Conservation (phyloP, 176 grass and related monocot species). For the Lolium multiflorum region DNA sequence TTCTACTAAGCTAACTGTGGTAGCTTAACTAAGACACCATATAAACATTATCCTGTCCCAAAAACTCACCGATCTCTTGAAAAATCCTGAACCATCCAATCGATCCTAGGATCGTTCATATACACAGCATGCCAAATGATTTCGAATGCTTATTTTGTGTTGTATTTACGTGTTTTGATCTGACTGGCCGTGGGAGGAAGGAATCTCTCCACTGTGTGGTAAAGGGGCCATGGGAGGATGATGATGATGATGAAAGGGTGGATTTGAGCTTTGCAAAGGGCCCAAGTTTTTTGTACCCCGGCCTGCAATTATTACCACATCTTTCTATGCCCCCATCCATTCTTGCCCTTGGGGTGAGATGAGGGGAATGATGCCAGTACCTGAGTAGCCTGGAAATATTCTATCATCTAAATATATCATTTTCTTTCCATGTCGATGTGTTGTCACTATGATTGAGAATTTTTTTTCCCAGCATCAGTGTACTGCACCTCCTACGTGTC, state of each 20-base stretch:
- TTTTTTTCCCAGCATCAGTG: neutral
- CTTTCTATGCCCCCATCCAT: constrained; percentile 44
- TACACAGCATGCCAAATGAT: neutral
- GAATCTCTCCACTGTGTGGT: constrained; percentile 70
- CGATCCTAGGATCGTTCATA: neutral
- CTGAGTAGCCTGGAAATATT: constrained; percentile 40
- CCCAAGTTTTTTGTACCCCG: constrained; percentile 58
- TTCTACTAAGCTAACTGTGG: too few species aligned
- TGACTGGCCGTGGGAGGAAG: constrained; percentile 27
- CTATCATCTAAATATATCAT: constrained; percentile 26
- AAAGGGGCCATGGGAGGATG: constrained; percentile 29
- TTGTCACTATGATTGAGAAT: constrained; percentile 60
- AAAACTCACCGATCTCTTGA: neutral
- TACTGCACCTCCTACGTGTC: constrained; percentile 37
- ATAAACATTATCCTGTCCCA: neutral
- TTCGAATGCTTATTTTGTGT: neutral
- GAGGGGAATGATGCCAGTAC: constrained; percentile 55
- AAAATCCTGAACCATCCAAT: neutral
- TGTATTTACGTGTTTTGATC: constrained; percentile 3
- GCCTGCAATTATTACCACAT: constrained; percentile 62
- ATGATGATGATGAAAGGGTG: constrained; percentile 44
- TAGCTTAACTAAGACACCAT: neutral
- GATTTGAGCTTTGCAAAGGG: constrained; percentile 66
- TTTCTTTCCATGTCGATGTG: constrained; percentile 19
- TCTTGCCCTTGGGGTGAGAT: constrained; percentile 35